phyloP scores from a whole-genome alignment of 73 alveolate genomes.

The Breviolum minutum region DNA sequence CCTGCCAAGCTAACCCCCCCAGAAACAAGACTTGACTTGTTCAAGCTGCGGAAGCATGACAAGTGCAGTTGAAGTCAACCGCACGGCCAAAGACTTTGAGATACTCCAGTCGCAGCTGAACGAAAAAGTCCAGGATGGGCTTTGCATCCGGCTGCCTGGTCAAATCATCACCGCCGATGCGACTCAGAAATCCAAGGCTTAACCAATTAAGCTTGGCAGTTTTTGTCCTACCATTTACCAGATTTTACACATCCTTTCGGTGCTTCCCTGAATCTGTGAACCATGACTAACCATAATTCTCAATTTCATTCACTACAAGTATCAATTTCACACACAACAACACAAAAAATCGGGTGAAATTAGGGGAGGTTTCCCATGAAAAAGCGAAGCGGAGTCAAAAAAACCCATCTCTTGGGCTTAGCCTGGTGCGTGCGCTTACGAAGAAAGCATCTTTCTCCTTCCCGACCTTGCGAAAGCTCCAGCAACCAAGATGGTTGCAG shows the following conservation, averaged over 20 bases:
- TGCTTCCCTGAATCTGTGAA: neutral
- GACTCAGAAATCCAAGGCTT: no score
- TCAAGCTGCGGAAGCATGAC: constrained; percentile 38
- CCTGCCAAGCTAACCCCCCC: neutral
- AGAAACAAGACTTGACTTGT: neutral
- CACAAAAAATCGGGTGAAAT: no score
- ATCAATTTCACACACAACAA: no score
- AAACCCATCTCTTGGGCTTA: no score
- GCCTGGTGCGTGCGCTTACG: constrained; percentile 67
- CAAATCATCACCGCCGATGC: neutral
- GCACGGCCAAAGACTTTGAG: constrained; percentile 56
- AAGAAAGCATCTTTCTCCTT: constrained; percentile 67
- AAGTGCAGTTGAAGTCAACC: constrained; percentile 79
- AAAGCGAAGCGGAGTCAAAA: neutral
- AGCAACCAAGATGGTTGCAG: no score
- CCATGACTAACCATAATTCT: neutral
- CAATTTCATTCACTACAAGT: neutral
- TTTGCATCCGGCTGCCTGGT: constrained; percentile 52
- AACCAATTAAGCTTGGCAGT: no score
- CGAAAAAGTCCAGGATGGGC: constrained; percentile 76
- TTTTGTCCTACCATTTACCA: neutral
- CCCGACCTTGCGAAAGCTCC: constrained; percentile 25
- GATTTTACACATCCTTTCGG: neutral
- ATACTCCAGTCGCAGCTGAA: constrained; percentile 38
- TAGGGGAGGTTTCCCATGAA: no score